phyloP scores from a whole-genome alignment of 495 filamentous ascomycete genomes.

The Articulospora tetracladia region DNA sequence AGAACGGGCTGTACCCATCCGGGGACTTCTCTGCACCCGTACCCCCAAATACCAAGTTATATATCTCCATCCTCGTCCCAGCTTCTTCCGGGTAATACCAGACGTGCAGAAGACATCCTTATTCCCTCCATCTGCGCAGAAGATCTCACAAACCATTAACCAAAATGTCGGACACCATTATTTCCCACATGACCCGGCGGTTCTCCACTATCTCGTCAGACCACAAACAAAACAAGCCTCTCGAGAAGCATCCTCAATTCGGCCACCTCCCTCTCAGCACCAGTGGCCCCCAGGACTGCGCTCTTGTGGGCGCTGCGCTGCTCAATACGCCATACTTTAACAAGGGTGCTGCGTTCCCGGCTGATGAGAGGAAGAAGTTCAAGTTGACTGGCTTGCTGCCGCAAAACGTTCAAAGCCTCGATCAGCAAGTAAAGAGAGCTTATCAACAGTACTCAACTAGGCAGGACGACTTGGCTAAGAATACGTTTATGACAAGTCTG shows the following conservation, averaged over 20 bases:
- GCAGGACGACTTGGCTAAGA: constrained; percentile 63
- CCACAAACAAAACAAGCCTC: constrained; percentile 21
- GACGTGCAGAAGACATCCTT: no score
- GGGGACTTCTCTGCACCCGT: no score
- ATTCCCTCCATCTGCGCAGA: no score
- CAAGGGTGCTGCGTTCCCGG: constrained; percentile 76
- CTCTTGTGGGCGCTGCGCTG: constrained; percentile 55
- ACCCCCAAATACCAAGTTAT: no score
- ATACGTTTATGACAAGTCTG: constrained; percentile 79
- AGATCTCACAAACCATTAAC: no score
- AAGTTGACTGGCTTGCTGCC: constrained; percentile 70
- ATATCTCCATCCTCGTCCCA: no score
- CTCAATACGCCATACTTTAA: constrained; percentile 72
- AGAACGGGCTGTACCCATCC: no score
- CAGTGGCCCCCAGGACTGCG: constrained; percentile 58
- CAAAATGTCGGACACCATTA: not conserved
- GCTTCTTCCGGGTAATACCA: no score
- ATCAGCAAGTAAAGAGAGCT: constrained; percentile 72
- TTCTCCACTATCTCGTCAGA: constrained; percentile 9
- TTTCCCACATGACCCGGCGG: not conserved
- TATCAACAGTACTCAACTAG: constrained; percentile 72
- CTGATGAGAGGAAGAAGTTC: constrained; percentile 65
- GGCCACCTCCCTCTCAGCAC: constrained; percentile 59
- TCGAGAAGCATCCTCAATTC: constrained; percentile 42
- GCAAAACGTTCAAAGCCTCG: constrained; percentile 68